Conservation (phyloP, 1,284 basidiomycete genomes). For the Ceratobasidium sp. region DNA sequence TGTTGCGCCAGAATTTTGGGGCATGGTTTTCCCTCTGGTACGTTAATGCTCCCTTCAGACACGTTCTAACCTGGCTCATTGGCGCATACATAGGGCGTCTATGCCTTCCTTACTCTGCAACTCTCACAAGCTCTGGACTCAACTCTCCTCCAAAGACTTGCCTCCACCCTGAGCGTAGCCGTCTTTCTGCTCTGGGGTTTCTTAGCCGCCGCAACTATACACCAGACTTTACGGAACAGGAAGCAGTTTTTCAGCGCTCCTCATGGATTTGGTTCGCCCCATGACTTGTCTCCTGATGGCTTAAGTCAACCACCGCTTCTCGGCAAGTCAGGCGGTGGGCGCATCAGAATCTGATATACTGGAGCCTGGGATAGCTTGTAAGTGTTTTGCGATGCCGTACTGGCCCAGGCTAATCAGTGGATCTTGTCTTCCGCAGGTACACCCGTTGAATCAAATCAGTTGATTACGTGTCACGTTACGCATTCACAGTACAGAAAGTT, state of each 20-base stretch:
- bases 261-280: not conserved
- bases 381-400: not conserved
- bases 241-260: constrained; percentile 11
- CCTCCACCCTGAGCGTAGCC: not conserved
- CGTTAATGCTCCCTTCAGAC: not conserved
- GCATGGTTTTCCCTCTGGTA: constrained; percentile 39
- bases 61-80: not conserved
- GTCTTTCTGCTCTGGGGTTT: constrained; percentile 17
- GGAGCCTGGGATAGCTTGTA: not conserved
- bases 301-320: not conserved
- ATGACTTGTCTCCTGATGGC: not conserved
- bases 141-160: not conserved
- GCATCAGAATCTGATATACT: not conserved
- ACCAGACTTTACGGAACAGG: not conserved
- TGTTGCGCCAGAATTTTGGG: constrained; percentile 30
- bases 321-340: constrained; percentile 3
- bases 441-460: not conserved
- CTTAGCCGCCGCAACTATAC: constrained; percentile 11
- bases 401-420: constrained; percentile 5
- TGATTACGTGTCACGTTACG: not conserved
- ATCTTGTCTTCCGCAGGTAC: constrained; percentile 10
- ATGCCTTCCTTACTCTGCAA: constrained; percentile 22
- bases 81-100: constrained; percentile 31
- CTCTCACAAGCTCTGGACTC: constrained; percentile 21
- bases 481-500: not conserved